Base-by-base conservation (phyloP, 75 land plant genomes). In the Pinus taeda region DNA sequence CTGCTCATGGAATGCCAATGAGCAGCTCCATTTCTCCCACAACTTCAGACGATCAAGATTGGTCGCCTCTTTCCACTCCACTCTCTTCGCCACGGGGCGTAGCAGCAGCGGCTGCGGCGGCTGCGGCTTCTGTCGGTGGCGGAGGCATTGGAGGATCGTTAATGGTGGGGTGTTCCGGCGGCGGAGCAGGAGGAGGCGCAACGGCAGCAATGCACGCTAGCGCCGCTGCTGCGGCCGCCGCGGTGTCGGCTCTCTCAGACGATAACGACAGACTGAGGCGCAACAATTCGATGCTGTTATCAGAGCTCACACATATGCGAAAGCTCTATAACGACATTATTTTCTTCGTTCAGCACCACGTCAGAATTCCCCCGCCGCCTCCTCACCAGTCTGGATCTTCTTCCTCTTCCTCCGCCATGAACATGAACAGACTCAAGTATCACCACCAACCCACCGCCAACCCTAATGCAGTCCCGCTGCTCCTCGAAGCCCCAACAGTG, bases 251-350 rank as follows among this genome's bases (percentile, higher is more conserved):
- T 0, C 80, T 92, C 6, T 73, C 89, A 15, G 98, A 96, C 80
- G 98, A 96, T 75, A 96, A 96, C 75, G 97, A 96, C 83, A 60
- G 95, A 70, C 95, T 96, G 56, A 70, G 94, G 77, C 75, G 89
- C 63, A 91, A 87, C 79, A 95, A 95, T 87, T 74, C 80, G 18
- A 76, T 90, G 83, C 89, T 96, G 1, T 75, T 96, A 59, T 94
- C 97, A 1, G 97, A 93, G 81, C 85, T 93, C 1, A 84, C 93
- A 0, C 94, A 96, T 30, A 89, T 94, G 89, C 81, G 84, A 55
- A 90, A 84, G 82, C 87, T 96, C 21, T 91, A 96, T 82, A 95
- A 96, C 75, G 98, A 92, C 62, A 91, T 91, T n/a, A 87, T 91
- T 39, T 91, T 89, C 74, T 89, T 89, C 63, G 89, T 91, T 1